Percentiles rank a stretch among this genome's conserved stretches.
Conservation (phyloP, 1,139 yeast species). For the Debaryomycetaceae sp. region DNA sequence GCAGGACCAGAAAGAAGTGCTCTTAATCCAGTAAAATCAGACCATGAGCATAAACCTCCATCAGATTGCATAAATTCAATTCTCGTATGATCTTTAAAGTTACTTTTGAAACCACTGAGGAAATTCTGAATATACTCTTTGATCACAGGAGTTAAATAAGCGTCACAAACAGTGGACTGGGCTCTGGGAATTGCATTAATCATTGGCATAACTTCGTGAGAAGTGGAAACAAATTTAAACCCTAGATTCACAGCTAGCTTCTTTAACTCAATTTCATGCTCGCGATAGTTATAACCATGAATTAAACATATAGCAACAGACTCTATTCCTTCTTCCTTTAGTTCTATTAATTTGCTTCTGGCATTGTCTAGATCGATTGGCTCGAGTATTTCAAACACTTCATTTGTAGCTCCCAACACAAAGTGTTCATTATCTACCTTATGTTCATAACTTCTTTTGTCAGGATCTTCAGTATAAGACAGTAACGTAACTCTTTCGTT, state of each 20-base stretch:
- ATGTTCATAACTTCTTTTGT: not conserved
- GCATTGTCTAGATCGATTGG: constrained; percentile 7
- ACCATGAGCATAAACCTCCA: constrained; percentile 15
- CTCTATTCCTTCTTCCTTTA: constrained; percentile 7
- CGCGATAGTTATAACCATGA: constrained; percentile 12
- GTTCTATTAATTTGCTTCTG: constrained; percentile 3
- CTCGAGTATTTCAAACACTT: constrained; percentile 8
- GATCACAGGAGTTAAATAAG: constrained; percentile 12
- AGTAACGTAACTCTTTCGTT: constrained; percentile 16
- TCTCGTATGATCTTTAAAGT: constrained; percentile 13
- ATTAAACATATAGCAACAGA: constrained; percentile 11
- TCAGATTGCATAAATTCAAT: constrained; percentile 13
- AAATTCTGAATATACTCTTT: constrained; percentile 11
- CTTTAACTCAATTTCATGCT: constrained; percentile 11
- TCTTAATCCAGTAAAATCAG: constrained; percentile 13
- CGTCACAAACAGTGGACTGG: constrained; percentile 13
- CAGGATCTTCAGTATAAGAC: constrained; percentile 25
- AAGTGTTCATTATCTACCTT: constrained; percentile 2
- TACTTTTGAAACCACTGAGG: constrained; percentile 16
- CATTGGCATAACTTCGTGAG: constrained; percentile 13
- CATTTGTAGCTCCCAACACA: constrained; percentile 18
- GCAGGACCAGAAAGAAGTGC: constrained; percentile 16
- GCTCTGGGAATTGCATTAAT: constrained; percentile 11
- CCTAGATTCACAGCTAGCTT: constrained; percentile 10
- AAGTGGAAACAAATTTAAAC: constrained; percentile 9